A percentile compares a stretch with the other conserved stretches of the same genome.
These are phyloP conservation scores for Suillus variegatus DNA, from an alignment of 768 basidiomycete genomes.

Conservation along the genomic window DNA sequence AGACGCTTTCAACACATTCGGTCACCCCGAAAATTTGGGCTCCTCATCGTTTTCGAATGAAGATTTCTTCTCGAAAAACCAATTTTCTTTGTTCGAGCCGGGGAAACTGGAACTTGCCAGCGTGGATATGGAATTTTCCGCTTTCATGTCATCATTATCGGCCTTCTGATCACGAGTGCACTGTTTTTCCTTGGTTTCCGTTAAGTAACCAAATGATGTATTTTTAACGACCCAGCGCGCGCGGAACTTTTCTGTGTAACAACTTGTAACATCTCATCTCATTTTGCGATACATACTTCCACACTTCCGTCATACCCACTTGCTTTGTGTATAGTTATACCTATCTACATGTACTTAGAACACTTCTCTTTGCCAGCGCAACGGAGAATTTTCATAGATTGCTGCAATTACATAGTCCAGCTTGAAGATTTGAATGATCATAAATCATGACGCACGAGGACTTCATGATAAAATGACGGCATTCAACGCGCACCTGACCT, in stretches of 20 bases:
- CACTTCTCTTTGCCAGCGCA: conserved; percentile 13
- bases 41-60: conserved; percentile 17
- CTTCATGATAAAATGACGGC: conserved; percentile 13
- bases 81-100: conserved; percentile 26
- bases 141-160: conserved; percentile 33
- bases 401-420: conserved; percentile 7
- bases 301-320: conserved; percentile 1
- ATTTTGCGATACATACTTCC: conserved; percentile 6
- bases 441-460: neutral
- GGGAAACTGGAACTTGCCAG: conserved; percentile 21
- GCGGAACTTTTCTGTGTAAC: conserved; percentile 17
- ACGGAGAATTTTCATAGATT: conserved; percentile 11
- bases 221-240: conserved; percentile 23
- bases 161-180: conserved; percentile 27
- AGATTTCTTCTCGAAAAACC: conserved; percentile 28
- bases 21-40: conserved; percentile 11
- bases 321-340: conserved; percentile 27
- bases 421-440: neutral
- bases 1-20: conserved; percentile 21
- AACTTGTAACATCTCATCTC: conserved; percentile 1
- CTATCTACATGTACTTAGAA: conserved; percentile 22
- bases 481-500: neutral
- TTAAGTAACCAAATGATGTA: conserved; percentile 21
- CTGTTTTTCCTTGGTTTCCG: conserved; percentile 10
- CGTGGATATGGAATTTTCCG: conserved; percentile 29